phyloP scores from a whole-genome alignment of 306 rosid species.

The Carpinus viminea region DNA sequence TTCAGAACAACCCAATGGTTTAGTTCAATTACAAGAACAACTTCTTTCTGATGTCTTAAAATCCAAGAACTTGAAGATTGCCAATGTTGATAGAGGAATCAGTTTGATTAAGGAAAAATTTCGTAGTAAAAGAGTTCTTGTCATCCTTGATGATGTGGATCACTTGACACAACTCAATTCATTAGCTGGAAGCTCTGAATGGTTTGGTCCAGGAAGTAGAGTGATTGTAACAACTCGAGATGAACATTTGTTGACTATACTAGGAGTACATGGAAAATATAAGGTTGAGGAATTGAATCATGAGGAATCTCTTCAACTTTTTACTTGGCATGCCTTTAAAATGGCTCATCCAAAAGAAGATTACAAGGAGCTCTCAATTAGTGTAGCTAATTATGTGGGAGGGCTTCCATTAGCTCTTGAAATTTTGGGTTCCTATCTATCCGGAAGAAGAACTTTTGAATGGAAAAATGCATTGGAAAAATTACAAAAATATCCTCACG shows the following conservation, averaged over 20 bases:
- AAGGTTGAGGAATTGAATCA: neutral
- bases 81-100: neutral
- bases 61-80: neutral
- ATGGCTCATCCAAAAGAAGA: neutral
- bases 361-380: constrained; percentile 4
- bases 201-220: constrained; percentile 32
- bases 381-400: constrained; percentile 22
- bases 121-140: neutral
- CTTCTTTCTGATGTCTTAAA: constrained; percentile 22
- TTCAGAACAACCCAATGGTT: neutral
- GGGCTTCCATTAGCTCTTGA: constrained; percentile 48
- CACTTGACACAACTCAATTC: neutral
- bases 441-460: constrained; percentile 7
- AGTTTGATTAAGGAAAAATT: neutral
- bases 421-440: constrained; percentile 37
- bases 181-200: neutral
- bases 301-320: constrained; percentile 29
- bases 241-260: neutral
- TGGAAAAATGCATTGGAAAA: constrained; percentile 34
- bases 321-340: constrained; percentile 41
- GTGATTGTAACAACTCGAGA: constrained; percentile 36
- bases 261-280: neutral
- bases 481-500: constrained; percentile 24
- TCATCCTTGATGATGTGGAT: constrained; percentile 27
- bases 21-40: constrained; percentile 15